These are phyloP conservation scores for Apiotrichum akiyoshidainum DNA, from an alignment of 1,284 basidiomycete species.

Conservation along the genomic window DNA sequence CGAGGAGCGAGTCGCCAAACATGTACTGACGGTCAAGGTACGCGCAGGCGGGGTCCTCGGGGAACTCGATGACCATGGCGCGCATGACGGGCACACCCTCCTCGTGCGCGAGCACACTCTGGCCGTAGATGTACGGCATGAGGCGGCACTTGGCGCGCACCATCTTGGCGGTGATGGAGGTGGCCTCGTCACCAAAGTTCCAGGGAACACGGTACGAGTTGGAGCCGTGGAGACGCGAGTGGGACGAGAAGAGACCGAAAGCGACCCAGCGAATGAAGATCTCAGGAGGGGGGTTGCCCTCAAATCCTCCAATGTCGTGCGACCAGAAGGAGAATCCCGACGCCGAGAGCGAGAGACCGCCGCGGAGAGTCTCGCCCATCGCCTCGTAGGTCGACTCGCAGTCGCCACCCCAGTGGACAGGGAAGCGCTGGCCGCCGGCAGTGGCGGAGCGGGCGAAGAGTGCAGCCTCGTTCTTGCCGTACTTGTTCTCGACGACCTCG, in stretches of 20 bases:
- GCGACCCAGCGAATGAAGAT: conserved; percentile 74
- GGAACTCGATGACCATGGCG: conserved; percentile 72
- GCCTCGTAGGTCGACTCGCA: conserved; percentile 73
- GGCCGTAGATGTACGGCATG: conserved; percentile 69
- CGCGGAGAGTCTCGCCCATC: conserved; percentile 70
- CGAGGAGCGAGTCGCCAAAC: conserved; percentile 66
- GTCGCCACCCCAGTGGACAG: conserved; percentile 64
- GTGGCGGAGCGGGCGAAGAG: conserved; percentile 66
- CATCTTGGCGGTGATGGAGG: conserved; percentile 63
- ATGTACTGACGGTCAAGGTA: conserved; percentile 65
- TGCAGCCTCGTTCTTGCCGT: conserved; percentile 65
- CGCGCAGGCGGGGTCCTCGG: conserved; percentile 62
- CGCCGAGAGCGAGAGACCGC: conserved; percentile 62
- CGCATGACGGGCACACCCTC: conserved; percentile 65
- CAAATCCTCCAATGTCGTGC: conserved; percentile 73
- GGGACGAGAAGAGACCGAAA: conserved; percentile 53
- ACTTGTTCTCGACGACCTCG: conserved; percentile 58
- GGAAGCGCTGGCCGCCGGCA: conserved; percentile 64
- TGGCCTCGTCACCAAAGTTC: conserved; percentile 69
- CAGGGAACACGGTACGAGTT: conserved; percentile 70
- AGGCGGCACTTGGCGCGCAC: conserved; percentile 66
- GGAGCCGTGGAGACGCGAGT: conserved; percentile 67
- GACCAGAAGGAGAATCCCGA: conserved; percentile 70
- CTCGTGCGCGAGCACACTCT: conserved; percentile 61
- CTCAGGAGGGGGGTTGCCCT: conserved; percentile 52